Evolutionary conservation across 805 yeast genomes (phyloP), one percentile per base, ranked within the genome.

Genomic region (Priceomyces medius): DNA sequence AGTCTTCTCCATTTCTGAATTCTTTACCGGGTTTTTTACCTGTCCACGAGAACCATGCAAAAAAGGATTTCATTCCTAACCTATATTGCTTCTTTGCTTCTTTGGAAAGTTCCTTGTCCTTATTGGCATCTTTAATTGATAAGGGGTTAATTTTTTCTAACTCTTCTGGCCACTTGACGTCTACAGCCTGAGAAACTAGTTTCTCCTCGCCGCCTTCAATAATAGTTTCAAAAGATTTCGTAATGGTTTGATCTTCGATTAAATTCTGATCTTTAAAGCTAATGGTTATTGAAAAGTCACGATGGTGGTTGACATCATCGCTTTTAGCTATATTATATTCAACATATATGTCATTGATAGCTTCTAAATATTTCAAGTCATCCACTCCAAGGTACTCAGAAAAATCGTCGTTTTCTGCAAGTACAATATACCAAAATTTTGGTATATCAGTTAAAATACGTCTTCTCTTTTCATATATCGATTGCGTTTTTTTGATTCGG

Each of bases 41-140:
- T 0, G 93, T 84, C 90, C 95, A 89, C 36, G 71, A 68, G 57
- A 89, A 90, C 83, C 90, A 90, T 4, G 88, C 83, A 61, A 91
- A 90, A 54, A 91, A 84, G 10, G 91, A 81, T 55, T 83, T 82
- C 88, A 83, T 83, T 3, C 90, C 90, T 14, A 71, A 55, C 43
- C 90, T 65, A 55, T 84, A 84, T 42, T 69, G 67, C 51, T 74
- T 80, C 59, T 83, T 83, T 32, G 80, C 81, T 16, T 73, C 77
- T 16, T 60, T 47, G n/a, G 69, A 50, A 33, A 79, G 64, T 21
- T 71, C 68, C 16, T 58, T 58, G 10, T 55, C 58, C 41, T 56
- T 55, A 16, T 47, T 50, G n/a, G 41, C 38, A 29, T 70, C 66
- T 37, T 71, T 69, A 33, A 83, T 73, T 35, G 61, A 51, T 2